phyloP scores from a whole-genome alignment of 2,329 filamentous ascomycete species.

The Arthrobotrys entomopaga region DNA sequence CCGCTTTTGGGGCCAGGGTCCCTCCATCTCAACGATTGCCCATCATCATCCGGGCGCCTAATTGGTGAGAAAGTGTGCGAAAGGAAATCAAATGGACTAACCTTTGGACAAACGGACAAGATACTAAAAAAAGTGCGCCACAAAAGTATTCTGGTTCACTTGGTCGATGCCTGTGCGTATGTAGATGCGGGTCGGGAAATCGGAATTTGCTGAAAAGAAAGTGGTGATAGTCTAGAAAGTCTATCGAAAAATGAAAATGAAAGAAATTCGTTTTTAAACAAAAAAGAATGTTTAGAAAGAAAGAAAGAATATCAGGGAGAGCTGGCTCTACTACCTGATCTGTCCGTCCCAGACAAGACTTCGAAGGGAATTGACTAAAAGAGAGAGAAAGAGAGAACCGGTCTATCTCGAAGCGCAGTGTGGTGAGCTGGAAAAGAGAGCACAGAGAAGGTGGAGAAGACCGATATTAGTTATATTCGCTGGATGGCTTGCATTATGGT shows the following conservation, averaged over 20 bases:
- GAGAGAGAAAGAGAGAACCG: constrained; percentile 49
- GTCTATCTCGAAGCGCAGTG: constrained; percentile 49
- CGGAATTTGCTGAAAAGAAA: constrained; percentile 24
- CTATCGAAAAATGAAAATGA: constrained; percentile 14
- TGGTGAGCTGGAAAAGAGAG: constrained; percentile 32
- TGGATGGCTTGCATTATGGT: constrained; percentile 49
- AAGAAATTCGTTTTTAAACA: constrained; percentile 37
- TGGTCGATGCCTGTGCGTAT: neutral
- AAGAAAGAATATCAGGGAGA: constrained; percentile 57
- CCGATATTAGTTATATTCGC: constrained; percentile 56
- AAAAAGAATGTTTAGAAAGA: constrained; percentile 55
- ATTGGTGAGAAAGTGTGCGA: constrained; percentile 35
- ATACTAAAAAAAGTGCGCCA: constrained; percentile 35
- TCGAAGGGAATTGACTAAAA: constrained; percentile 54
- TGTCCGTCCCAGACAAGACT: constrained; percentile 55
- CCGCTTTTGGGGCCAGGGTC: constrained; percentile 26
- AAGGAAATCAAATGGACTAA: constrained; percentile 31
- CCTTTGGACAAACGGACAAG: constrained; percentile 39
- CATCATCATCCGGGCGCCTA: constrained; percentile 34
- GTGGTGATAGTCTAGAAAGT: neutral
- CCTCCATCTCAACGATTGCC: constrained; percentile 11
- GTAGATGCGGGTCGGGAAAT: constrained; percentile 50
- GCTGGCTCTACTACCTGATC: constrained; percentile 54
- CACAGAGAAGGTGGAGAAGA: constrained; percentile 42
- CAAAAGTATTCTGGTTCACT: constrained; percentile 21